These are phyloP conservation scores for Platanthera zijinensis DNA, from an alignment of 106 monocot genomes.

Conservation along the genomic window DNA sequence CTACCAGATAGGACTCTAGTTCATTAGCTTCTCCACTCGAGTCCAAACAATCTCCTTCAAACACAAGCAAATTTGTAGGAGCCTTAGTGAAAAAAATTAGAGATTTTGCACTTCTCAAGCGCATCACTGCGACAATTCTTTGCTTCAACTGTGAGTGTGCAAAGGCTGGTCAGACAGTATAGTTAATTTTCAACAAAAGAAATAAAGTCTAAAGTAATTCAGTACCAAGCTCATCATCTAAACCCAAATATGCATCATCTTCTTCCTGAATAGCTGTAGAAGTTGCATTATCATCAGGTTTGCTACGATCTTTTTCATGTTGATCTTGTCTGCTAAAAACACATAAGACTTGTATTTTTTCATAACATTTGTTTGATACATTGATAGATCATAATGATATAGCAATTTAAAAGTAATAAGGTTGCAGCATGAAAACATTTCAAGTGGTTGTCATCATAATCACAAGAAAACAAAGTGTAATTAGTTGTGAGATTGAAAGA, in stretches of 20 bases:
- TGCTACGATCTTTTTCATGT: too few species aligned
- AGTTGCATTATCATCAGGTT: too few species aligned
- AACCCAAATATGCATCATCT: conserved; percentile 54
- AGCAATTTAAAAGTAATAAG: too few species aligned
- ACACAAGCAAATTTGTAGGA: conserved; percentile 76
- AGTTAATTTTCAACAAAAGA: neutral
- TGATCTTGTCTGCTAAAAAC: too few species aligned
- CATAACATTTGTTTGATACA: too few species aligned
- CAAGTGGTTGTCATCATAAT: too few species aligned
- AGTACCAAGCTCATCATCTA: conserved; percentile 84
- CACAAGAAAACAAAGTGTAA: too few species aligned
- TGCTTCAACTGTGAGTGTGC: conserved; percentile 46
- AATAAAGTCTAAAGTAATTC: neutral
- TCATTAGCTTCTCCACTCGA: conserved; percentile 51
- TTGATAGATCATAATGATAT: too few species aligned
- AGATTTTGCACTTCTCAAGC: conserved; percentile 19
- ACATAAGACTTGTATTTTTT: too few species aligned
- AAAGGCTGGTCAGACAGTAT: neutral
- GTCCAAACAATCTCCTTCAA: conserved; percentile 82
- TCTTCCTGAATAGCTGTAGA: conserved; percentile 33
- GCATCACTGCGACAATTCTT: conserved; percentile 43
- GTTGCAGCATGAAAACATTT: too few species aligned
- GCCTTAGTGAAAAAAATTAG: conserved; percentile 37
- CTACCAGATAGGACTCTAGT: conserved; percentile 84
- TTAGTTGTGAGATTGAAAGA: too few species aligned